These are phyloP conservation scores for Acacia crassicarpa DNA, from an alignment of 306 rosid genomes.

Conservation along the genomic window DNA sequence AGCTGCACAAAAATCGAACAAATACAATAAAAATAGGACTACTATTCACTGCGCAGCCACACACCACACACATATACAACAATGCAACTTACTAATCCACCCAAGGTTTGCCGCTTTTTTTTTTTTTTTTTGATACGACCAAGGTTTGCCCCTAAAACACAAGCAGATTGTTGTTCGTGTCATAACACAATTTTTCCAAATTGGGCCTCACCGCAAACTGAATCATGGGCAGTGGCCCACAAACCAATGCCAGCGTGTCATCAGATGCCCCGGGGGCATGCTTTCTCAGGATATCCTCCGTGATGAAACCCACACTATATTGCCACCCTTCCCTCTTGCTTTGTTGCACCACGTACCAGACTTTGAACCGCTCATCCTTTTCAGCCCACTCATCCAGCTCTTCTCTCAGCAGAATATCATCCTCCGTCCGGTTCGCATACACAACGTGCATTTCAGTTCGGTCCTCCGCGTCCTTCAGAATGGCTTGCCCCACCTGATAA, in stretches of 20 bases:
- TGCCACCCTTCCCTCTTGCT: constrained; percentile 58
- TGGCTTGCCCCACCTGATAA: constrained; percentile 72
- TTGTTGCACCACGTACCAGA: constrained; percentile 79
- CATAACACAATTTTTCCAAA: constrained; percentile 75
- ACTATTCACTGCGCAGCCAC: neutral
- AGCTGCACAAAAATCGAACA: neutral
- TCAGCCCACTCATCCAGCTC: constrained; percentile 72
- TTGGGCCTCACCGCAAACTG: constrained; percentile 65
- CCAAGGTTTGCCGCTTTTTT: too few species aligned
- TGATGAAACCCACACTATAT: constrained; percentile 67
- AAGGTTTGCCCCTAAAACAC: constrained; percentile 41
- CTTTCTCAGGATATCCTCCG: constrained; percentile 58
- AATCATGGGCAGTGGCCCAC: constrained; percentile 90
- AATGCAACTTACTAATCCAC: too few species aligned
- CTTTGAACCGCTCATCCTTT: constrained; percentile 49
- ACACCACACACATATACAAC: neutral
- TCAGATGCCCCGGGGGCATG: constrained; percentile 58
- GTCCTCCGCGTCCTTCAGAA: constrained; percentile 71
- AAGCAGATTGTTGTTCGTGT: constrained; percentile 53
- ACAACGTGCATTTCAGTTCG: constrained; percentile 71
- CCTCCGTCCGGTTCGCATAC: constrained; percentile 73
- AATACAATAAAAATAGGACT: neutral
- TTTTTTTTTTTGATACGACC: too few species aligned
- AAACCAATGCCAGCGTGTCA: constrained; percentile 61
- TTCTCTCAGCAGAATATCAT: constrained; percentile 69